These are phyloP conservation scores for Pseudocercospora musae DNA, from an alignment of 2,329 filamentous ascomycete species.

Conservation along the genomic window DNA sequence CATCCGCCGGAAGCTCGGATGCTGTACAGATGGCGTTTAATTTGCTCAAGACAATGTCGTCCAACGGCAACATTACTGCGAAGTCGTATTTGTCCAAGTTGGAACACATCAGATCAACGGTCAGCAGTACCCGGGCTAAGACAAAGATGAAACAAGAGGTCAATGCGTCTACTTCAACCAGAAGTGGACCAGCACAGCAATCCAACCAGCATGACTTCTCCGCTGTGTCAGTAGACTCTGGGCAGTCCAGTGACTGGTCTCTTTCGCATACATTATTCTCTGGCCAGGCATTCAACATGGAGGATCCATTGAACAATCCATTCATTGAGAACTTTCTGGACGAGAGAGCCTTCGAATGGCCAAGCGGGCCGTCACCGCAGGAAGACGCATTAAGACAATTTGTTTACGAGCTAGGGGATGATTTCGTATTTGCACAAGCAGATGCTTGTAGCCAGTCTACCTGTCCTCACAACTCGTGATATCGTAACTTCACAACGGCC, in stretches of 20 bases:
- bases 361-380: slow-evolving; percentile 17
- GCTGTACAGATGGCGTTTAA: slow-evolving; percentile 41
- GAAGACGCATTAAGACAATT: slow-evolving; percentile 19
- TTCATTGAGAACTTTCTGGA: slow-evolving; percentile 25
- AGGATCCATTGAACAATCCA: slow-evolving; percentile 21
- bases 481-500: background rate
- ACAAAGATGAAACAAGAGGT: background rate
- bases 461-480: background rate
- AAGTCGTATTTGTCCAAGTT: slow-evolving; percentile 44
- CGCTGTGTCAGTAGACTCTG: background rate
- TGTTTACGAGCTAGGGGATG: slow-evolving; percentile 20
- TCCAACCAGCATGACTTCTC: too few species aligned
- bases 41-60: slow-evolving; percentile 40
- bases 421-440: slow-evolving; percentile 10
- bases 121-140: background rate
- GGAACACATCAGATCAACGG: slow-evolving; percentile 27
- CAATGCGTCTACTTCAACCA: background rate
- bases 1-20: slow-evolving; percentile 36
- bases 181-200: too few species aligned
- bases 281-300: slow-evolving; percentile 8
- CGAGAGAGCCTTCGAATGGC: slow-evolving; percentile 22
- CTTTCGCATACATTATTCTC: slow-evolving; percentile 1
- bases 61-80: slow-evolving; percentile 44
- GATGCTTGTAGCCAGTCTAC: background rate
- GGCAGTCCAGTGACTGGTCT: background rate